A percentile compares a stretch with the other conserved stretches of the same genome.
Conservation (phyloP, 75 land plant species). For the Cunninghamia lanceolata region DNA sequence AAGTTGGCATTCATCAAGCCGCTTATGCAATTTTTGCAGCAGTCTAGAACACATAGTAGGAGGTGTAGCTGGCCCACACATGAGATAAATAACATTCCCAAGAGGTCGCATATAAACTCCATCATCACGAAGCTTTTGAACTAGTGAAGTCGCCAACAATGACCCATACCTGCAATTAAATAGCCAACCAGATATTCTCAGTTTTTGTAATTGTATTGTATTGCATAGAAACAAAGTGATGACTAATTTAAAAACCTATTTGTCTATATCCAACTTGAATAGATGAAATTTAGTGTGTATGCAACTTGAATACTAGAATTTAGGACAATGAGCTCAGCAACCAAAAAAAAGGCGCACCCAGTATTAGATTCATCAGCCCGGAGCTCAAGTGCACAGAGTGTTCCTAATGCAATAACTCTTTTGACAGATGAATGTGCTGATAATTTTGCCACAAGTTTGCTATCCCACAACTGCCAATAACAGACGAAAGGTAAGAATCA, state of each 20-base stretch:
- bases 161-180: constrained; percentile 77
- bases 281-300: not conserved
- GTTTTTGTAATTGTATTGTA: not conserved
- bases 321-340: not conserved
- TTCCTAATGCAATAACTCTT: constrained; percentile 80
- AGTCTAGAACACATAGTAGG: constrained; percentile 51
- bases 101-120: constrained; percentile 87
- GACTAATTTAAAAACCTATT: not conserved
- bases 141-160: constrained; percentile 50
- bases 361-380: constrained; percentile 46
- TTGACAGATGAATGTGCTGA: constrained; percentile 71
- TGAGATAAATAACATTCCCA: constrained; percentile 91
- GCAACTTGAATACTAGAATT: not conserved
- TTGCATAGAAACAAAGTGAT: not conserved
- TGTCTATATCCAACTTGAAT: not conserved
- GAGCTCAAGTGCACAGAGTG: constrained; percentile 84
- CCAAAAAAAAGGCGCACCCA: constrained; percentile 46
- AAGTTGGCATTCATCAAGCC: constrained; percentile 36
- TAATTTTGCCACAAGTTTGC: constrained; percentile 56
- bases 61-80: constrained; percentile 92
- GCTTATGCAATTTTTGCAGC: constrained; percentile 39
- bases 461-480: constrained; percentile 83
- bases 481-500: not conserved
- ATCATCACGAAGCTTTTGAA: constrained; percentile 67
- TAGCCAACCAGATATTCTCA: not conserved